These are phyloP conservation scores for Aspergillus costaricaensis DNA, from an alignment of 2,329 filamentous ascomycete species.

Conservation along the genomic window DNA sequence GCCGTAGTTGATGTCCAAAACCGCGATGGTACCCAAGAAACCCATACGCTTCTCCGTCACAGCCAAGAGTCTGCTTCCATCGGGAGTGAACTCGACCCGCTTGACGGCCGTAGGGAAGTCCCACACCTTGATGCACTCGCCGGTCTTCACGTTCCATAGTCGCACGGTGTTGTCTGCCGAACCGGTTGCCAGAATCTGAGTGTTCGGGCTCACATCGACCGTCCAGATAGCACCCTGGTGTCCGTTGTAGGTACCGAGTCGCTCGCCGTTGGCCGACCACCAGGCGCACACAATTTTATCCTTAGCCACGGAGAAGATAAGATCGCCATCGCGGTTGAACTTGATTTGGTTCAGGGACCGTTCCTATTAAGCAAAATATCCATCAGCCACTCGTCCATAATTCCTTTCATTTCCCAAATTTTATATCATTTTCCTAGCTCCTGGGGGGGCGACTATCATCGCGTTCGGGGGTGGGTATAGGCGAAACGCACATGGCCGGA, in stretches of 20 bases:
- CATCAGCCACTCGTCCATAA: constrained; percentile 6
- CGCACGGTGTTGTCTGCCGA: constrained; percentile 98
- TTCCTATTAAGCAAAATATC: constrained; percentile 55
- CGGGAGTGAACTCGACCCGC: constrained; percentile 94
- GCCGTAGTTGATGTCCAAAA: constrained; percentile 85
- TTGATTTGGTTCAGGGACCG: constrained; percentile 93
- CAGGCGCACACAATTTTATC: constrained; percentile 96
- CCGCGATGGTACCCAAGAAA: constrained; percentile 88
- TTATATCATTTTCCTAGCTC: not conserved
- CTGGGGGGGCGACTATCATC: not conserved
- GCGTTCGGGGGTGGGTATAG: constrained; percentile 10
- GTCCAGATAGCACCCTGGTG: constrained; percentile 99
- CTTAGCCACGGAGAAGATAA: constrained; percentile 94
- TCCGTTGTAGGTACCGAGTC: constrained; percentile 92
- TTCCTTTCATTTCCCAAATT: not conserved
- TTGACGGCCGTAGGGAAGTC: constrained; percentile 97
- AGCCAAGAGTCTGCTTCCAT: constrained; percentile 84
- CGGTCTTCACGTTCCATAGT: constrained; percentile 93
- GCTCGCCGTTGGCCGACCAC: constrained; percentile 97
- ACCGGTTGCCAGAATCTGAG: constrained; percentile 87
- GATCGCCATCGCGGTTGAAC: constrained; percentile 94
- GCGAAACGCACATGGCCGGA: constrained; percentile 74
- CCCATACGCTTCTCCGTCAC: constrained; percentile 99
- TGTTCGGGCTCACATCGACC: constrained; percentile 91
- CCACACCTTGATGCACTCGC: constrained; percentile 94